Evolutionary conservation across 495 filamentous ascomycete genomes (phyloP), one percentile per base, ranked within the genome.

Genomic region (Corynascus novoguineensis): DNA sequence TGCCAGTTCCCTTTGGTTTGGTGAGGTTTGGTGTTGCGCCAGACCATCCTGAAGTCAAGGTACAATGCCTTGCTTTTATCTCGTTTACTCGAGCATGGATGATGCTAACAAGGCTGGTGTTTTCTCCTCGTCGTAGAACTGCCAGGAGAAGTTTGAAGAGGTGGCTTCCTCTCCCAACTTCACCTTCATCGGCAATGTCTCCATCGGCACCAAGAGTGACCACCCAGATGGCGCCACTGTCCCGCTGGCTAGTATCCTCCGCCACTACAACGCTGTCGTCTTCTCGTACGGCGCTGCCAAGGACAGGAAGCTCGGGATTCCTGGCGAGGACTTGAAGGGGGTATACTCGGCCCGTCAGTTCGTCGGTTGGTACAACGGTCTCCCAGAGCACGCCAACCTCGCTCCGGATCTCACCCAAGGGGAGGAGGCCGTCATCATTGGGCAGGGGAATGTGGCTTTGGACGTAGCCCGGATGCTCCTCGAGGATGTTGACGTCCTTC

Each of bases 21-120:
- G 90, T 92, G 15, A 78, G 93, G 49, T 97, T 90, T 66, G 93
- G 93, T 14, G 93, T 98, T 48, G 95, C 93, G 11, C 93, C 93
- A 8, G 93, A 98, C 68, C 93, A 98, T 70, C 92, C 93, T 14
- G 92, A 97, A 74, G 93, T 97, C 40, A 98, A 98, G 83, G 92
- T 93, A 41, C 7, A 41, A 8, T 4, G 35, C 17, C n/a, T 78
- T 52, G 73, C 37, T 17, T n/a, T 41, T 12, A 25, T 44, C 14
- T 44, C 2, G 21, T 24, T 44, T 15, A 6, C 22, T 17, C 8
- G 38, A 22, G 5, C 15, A 24, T 10, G 2, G 4, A 24, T 22
- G 4, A 24, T 22, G 40, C 54, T 17, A 35, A 28, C 21, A 19
- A 25, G n/a, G n/a, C n/a, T n/a, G n/a, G n/a, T n/a, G n/a, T n/a